Evolutionary conservation across 352 stramenopile genomes (phyloP).

Genomic region (Globisporangium yorkense): DNA sequence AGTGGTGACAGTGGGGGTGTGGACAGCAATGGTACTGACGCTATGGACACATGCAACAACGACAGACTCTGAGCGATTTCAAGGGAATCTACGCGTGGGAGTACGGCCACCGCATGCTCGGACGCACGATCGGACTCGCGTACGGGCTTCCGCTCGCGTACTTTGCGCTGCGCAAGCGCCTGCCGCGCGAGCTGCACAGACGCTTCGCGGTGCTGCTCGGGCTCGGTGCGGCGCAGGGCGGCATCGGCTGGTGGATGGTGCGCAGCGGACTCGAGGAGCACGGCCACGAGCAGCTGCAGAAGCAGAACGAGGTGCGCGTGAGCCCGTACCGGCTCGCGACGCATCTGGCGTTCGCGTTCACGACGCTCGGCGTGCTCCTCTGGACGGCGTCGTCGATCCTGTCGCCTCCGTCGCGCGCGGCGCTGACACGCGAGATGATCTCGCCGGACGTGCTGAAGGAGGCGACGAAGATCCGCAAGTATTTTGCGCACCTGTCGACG

Average conservation of each 20-base stretch:
- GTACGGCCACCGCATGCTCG: constrained; percentile 97
- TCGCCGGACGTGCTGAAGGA: constrained; percentile 73
- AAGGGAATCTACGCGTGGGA: constrained; percentile 97
- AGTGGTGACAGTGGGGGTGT: neutral
- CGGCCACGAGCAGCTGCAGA: constrained; percentile 61
- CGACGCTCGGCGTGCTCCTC: constrained; percentile 92
- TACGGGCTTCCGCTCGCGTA: constrained; percentile 93
- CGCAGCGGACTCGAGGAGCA: constrained; percentile 96
- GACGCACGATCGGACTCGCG: constrained; percentile 90
- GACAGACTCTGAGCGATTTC: constrained; percentile 96
- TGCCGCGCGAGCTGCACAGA: constrained; percentile 66
- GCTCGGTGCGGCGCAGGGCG: constrained; percentile 63
- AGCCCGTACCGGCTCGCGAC: constrained; percentile 95
- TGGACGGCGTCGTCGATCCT: constrained; percentile 94
- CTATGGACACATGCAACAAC: constrained; percentile 5
- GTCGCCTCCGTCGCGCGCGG: constrained; percentile 56
- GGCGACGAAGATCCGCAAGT: constrained; percentile 55
- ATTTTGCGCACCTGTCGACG: constrained; percentile 48
- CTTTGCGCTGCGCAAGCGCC: constrained; percentile 84
- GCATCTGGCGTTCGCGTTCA: constrained; percentile 96
- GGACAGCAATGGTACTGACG: neutral
- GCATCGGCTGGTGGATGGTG: constrained; percentile 99
- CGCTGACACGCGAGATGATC: constrained; percentile 70
- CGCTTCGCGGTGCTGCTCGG: constrained; percentile 60
- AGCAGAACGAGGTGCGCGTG: constrained; percentile 95